Conservation (phyloP, 2,329 filamentous ascomycete species). For the Ceratocystiopsis sp. region DNA sequence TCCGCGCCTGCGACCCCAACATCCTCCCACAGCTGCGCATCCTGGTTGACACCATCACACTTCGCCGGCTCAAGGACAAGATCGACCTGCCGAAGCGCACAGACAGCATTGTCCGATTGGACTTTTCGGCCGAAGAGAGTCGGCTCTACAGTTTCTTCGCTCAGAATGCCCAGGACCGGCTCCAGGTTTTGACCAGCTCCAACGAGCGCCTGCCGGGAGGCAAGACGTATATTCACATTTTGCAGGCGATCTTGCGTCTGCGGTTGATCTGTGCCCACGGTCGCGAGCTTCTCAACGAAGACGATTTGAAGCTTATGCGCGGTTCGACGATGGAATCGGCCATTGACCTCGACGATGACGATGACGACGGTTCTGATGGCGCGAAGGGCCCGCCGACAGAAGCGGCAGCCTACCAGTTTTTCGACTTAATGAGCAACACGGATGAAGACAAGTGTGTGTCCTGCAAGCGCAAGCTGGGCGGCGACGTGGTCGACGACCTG, state of each 20-base stretch:
- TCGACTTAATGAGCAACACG: slow-evolving; percentile 68
- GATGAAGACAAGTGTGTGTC: slow-evolving; percentile 56
- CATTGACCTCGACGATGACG: slow-evolving; percentile 75
- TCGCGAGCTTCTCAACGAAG: slow-evolving; percentile 72
- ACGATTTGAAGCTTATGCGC: slow-evolving; percentile 64
- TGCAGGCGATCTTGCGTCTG: slow-evolving; percentile 79
- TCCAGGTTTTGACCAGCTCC: slow-evolving; percentile 54
- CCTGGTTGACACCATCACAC: slow-evolving; percentile 83
- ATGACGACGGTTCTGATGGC: slow-evolving; percentile 31
- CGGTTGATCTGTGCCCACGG: slow-evolving; percentile 87
- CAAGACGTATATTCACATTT: slow-evolving; percentile 80
- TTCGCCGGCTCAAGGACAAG: slow-evolving; percentile 81
- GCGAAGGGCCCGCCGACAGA: slow-evolving; percentile 41
- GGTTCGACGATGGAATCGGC: slow-evolving; percentile 72
- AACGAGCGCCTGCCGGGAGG: slow-evolving; percentile 55
- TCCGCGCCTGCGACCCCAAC: slow-evolving; percentile 71
- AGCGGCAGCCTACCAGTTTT: slow-evolving; percentile 69
- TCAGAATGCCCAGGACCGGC: slow-evolving; percentile 60
- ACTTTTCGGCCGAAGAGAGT: slow-evolving; percentile 60
- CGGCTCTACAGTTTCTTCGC: slow-evolving; percentile 73
- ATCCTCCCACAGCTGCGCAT: slow-evolving; percentile 74
- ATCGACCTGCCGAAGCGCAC: slow-evolving; percentile 62
- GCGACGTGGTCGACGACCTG: slow-evolving; percentile 13
- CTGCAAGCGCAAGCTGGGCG: slow-evolving; percentile 49
- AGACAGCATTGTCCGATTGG: slow-evolving; percentile 56